Base-by-base conservation (phyloP, 768 basidiomycete species). In the Leccinellum albellum region DNA sequence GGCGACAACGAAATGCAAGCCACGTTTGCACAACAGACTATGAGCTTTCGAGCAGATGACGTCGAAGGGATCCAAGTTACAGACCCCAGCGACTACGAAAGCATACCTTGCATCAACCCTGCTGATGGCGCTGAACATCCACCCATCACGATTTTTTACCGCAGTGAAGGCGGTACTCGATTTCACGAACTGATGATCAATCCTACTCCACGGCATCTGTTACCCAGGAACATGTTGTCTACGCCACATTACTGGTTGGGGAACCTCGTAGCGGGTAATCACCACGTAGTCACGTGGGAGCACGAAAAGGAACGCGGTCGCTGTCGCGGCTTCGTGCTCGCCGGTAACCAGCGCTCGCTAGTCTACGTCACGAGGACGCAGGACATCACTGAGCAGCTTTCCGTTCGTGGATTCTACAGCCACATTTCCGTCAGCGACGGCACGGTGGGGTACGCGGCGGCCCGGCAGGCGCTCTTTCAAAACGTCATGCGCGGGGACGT, bases 391-490 rank as follows among this genome's bases (percentile, higher is more conserved):
- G 73, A 72, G 17, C 63, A 60, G 14, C 65, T 69, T 3, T 64
- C 66, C 23, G n/a, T 73, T 10, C 66, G 63, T 14, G 65, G 64
- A 1, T 71, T 73, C 46, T 74, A 71, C 55, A 71, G 73, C 50
- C 65, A 73, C 23, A 37, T 63, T 75, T 79, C 68, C 53, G 74
- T 60, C 73, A 72, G 61, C 73, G 74, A 53, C 61, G 74, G 59
- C 45, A 58, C 50, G 55, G 68, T 56, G 5, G 73, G 55, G 32
- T 70, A 65, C 29, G 50, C 56, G 15, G 51, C 57, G 1, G 62
- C 61, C 24, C 61, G 64, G 54, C 55, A 65, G 46, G 47, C 57
- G 12, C 57, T 62, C 60, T 59, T 63, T 29, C 57, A 70, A 15
- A 59, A 66, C 32, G 64, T 67, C 10, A 56, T 60, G 58, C 63